Evolutionary conservation across 768 basidiomycete species (phyloP), one percentile per base, ranked within the genome.

Genomic region (Trametes cingulata): DNA sequence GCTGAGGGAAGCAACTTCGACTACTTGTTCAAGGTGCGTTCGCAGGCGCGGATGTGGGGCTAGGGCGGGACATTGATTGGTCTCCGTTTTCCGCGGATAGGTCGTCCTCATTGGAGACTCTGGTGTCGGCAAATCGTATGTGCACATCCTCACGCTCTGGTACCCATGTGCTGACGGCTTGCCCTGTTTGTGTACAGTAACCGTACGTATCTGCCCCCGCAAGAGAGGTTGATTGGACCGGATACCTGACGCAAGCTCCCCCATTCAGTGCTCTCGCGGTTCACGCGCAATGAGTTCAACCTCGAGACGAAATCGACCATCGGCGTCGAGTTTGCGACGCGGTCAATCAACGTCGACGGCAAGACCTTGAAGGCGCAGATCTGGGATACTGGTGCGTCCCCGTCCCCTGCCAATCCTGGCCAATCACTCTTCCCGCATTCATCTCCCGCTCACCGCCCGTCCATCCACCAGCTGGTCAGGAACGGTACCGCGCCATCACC

Each of bases 211-310:
- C 24, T 20, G 24, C 39, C 42, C 29, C 19, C 10, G 29, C 27
- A 17, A 17, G 25, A 56, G 36, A 12, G 12, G 29, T 41, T 25
- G 35, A n/a, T 55, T 22, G 42, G 43, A 29, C 17, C 12, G 50
- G 49, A 35, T 13, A 9, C 41, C 56, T 57, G 45, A 62, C 46
- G 29, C 41, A 41, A 19, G 22, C 52, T 6, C 19, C 37, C 20
- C 47, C 29, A 33, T 40, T 35, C 73, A 99, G 97, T 99, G 77
- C 95, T 99, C 74, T 96, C 95, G 78, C 94, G 97, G 72, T 99
- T 99, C 85, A 99, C 97, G 67, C 88, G 95, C 68, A 98, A 98
- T 72, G 95, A 98, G 77, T 99, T 99, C 86, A 97, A 95, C 80
- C 83, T 96, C 67, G 97, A 98, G 72, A 94, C 95, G 43, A 98